These are phyloP conservation scores for Eucalyptus albens DNA, from an alignment of 345 rosid genomes.

Conservation along the genomic window DNA sequence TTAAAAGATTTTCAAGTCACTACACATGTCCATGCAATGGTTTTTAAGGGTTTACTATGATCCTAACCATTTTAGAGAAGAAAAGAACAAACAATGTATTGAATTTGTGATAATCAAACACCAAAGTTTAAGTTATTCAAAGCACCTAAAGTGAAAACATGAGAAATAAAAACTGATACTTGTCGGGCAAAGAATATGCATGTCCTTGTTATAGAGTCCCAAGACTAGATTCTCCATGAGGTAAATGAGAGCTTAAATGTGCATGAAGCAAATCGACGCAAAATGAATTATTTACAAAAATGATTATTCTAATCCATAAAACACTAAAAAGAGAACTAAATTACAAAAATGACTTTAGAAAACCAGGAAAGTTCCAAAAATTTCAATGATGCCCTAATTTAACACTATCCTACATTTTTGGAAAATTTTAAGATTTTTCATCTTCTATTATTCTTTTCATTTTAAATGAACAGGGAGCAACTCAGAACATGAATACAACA, in stretches of 20 bases:
- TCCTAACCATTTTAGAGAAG: background rate
- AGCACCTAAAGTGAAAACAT: too few relatives aligned
- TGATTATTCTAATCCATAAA: too few relatives aligned
- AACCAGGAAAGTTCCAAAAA: background rate
- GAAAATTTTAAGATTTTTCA: rapidly evolving
- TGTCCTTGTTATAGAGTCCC: background rate
- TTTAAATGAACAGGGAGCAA: background rate
- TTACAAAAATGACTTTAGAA: background rate
- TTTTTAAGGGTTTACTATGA: background rate
- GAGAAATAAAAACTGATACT: rapidly evolving
- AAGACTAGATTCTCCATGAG: background rate
- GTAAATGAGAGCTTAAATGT: too few relatives aligned
- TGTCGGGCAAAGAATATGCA: rapidly evolving
- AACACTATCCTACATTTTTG: background rate
- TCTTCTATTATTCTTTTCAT: too few relatives aligned
- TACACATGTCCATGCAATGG: background rate
- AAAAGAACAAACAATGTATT: too few relatives aligned
- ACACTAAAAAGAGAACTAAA: rapidly evolving
- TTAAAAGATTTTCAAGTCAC: background rate
- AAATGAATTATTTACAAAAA: too few relatives aligned
- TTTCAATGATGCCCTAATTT: rapidly evolving
- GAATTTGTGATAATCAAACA: too few relatives aligned
- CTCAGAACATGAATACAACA: background rate
- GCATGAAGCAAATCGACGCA: rapidly evolving
- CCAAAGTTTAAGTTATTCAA: rapidly evolving